Conservation (phyloP, 805 yeast genomes). For the Grigorovia transvaalensis region DNA sequence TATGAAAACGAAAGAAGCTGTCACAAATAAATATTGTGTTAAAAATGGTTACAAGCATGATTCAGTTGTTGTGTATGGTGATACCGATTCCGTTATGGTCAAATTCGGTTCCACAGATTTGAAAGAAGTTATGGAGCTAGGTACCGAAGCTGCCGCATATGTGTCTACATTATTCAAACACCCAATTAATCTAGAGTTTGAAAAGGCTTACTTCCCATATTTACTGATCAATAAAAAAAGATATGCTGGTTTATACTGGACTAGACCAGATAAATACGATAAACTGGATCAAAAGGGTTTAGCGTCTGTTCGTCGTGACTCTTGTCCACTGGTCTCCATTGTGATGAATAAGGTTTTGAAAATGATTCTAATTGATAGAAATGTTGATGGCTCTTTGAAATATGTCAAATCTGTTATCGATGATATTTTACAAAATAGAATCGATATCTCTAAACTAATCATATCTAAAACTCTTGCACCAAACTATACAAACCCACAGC, state of each 20-base stretch:
- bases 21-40: conserved; percentile 68
- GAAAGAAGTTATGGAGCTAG: conserved; percentile 77
- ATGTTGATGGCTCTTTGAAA: conserved; percentile 72
- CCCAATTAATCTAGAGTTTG: conserved; percentile 93
- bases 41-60: conserved; percentile 77
- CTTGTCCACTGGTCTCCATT: conserved; percentile 87
- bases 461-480: conserved; percentile 88
- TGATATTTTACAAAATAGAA: conserved; percentile 78
- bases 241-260: conserved; percentile 97
- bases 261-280: conserved; percentile 81
- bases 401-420: conserved; percentile 84
- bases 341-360: conserved; percentile 88
- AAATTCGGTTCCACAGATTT: conserved; percentile 81
- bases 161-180: conserved; percentile 70
- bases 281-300: conserved; percentile 98
- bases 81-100: conserved; percentile 98
- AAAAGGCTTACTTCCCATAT: conserved; percentile 92
- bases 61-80: conserved; percentile 92
- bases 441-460: conserved; percentile 87
- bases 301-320: conserved; percentile 96
- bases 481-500: conserved; percentile 93
- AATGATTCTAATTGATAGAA: conserved; percentile 74
- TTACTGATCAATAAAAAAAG: conserved; percentile 89
- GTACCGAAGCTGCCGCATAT: conserved; percentile 85
- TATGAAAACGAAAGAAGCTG: conserved; percentile 79